Base-by-base conservation (phyloP, 192 early-diverging fungal species). In the Kappamyces sp. region DNA sequence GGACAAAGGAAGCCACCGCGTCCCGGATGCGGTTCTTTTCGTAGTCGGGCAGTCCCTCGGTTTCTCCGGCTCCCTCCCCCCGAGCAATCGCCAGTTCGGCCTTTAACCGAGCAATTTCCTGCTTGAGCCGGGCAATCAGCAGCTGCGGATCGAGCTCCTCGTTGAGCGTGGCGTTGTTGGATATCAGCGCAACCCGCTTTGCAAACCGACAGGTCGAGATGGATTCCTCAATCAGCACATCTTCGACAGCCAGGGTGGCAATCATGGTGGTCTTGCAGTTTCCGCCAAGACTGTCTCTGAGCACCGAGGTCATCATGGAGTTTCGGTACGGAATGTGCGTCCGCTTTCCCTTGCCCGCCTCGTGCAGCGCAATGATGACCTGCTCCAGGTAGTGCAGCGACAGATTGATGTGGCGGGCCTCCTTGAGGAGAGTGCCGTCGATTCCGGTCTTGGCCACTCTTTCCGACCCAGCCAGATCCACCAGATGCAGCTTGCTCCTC, bases 381-480 rank as follows among this genome's bases (percentile, higher is more conserved):
- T 84, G 80, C 51, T 84, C 82, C 41, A 84, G 74, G 53, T 74
- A 82, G 60, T 84, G 82, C 1, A 84, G 60, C 7, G 77, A 80
- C 42, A 84, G 61, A 54, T 84, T 84, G 68, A 84, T 84, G 65
- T 71, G 67, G 33, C 64, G 68, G 2, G 82, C 82, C 61, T 84
- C 82, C 33, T 69, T 73, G 48, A 84, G 67, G 7, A 84, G 59
- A 5, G 60, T 80, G 37, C 82, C 82, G 41, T 70, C 59, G 51
- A 84, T 82, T 34, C 74, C 72, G 5, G 80, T 84, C 1, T 68
- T 61, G 8, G 70, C 61, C 7, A 76, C 70, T 35, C 80, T 60
- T 53, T 84, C 82, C 34, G 82, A 84, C 76, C 82, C 82, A n/a
- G 80, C 82, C 15, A 84, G 64, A 78, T 84, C 82, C n/a, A 84